Base-by-base conservation (phyloP, 768 basidiomycete genomes). In the Kwoniella shandongensis region DNA sequence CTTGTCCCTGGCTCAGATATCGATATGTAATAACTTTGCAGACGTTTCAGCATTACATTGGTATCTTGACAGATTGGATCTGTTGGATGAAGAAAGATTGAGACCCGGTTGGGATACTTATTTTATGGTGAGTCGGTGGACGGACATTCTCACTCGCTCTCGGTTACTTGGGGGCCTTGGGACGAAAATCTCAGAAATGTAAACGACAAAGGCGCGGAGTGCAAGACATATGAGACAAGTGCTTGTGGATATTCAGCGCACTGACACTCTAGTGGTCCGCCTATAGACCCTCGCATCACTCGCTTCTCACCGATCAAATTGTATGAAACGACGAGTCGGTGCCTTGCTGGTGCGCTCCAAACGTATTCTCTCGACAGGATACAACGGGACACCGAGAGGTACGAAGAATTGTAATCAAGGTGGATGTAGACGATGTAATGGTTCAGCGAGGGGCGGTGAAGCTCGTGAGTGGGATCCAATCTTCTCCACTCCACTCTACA, bases 271-370 rank as follows among this genome's bases (percentile, higher is more conserved):
- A n/a, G n/a, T n/a, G n/a, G n/a, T n/a, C n/a, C n/a, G 13, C 54
- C 13, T 23, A 7, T 66, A 91, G 89, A 91, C 88, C 3, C 81
- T 97, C 29, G 93, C 94, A 13, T 87, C 87, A 17, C 82, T 97
- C 35, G 92, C 92, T 15, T 90, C 92, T 13, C 85, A 77, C 20
- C 57, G 78, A 30, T 92, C 91, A 3, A 96, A 96, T 71, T 96
- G 93, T 74, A 96, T 97, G 92, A 96, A 97, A 75, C 83, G 93
- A 7, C 83, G 96, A 2, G 96, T 99, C 0, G 96, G 96, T 7
- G 93, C 93, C 0, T 85, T 99, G 18, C 79, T 99, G 26, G 93
- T 97, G 27, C 84, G 89, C 0, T 86, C 78, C 42, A 78, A 79
- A 36, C 67, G 80, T 18, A 79, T 81, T 48, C 62, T 81, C 46